A percentile compares a stretch with the other conserved stretches of the same genome.
Conservation (phyloP, 2,329 filamentous ascomycete genomes). For the Raffaelea deltoideospora region DNA sequence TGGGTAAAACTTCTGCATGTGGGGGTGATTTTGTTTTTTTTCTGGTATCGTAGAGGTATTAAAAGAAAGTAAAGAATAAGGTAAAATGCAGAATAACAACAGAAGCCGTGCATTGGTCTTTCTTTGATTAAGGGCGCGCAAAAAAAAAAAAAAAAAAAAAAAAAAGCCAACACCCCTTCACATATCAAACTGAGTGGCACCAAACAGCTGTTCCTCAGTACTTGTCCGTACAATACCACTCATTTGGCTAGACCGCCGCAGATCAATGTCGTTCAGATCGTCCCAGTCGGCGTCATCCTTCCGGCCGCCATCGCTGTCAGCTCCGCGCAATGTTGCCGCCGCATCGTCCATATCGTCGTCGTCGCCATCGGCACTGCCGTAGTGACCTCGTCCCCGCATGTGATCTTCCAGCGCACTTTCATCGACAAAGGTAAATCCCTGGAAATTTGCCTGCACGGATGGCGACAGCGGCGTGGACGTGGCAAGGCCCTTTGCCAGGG, state of each 20-base stretch:
- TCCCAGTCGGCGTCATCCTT: slow-evolving; percentile 41
- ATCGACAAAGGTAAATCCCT: slow-evolving; percentile 97
- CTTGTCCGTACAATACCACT: slow-evolving; percentile 45
- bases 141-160: no score
- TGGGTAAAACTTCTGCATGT: no score
- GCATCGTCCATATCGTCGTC: slow-evolving; percentile 48
- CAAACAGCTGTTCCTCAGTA: slow-evolving; percentile 50
- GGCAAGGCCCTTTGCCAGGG: slow-evolving; percentile 69
- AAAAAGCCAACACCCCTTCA: slow-evolving; percentile 18
- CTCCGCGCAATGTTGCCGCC: slow-evolving; percentile 27
- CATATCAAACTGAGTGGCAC: slow-evolving; percentile 47
- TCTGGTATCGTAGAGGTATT: no score
- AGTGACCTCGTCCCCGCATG: slow-evolving; percentile 38
- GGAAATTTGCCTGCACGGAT: slow-evolving; percentile 94
- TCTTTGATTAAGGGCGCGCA: no score
- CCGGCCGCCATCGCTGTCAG: background rate
- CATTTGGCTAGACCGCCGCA: slow-evolving; percentile 41
- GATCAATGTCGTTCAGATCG: slow-evolving; percentile 38
- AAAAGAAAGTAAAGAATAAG: no score
- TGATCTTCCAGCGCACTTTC: slow-evolving; percentile 88
- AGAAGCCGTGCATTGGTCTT: no score
- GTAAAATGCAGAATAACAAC: no score
- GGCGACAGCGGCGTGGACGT: slow-evolving; percentile 87
- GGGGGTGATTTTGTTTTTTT: no score
- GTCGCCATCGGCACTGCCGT: slow-evolving; percentile 21